Evolutionary conservation across 176 grass and related monocot genomes (phyloP), one percentile per base, ranked within the genome.

Genomic region (Carex cristatella): DNA sequence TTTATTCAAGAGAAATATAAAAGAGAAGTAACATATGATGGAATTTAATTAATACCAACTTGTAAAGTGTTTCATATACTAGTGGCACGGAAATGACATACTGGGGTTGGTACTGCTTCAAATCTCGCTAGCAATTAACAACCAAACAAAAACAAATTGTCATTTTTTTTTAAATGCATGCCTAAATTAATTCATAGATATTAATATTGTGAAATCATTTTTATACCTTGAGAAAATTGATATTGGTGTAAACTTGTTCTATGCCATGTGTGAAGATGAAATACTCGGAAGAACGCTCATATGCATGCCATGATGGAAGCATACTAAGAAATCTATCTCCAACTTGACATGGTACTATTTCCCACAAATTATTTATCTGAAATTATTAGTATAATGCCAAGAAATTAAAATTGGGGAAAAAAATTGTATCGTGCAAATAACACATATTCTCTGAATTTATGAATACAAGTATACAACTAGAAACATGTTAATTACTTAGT

Each of bases 61-160:
- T 98, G 89, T 98, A 95, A 67, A 98, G 88, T 68, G 93, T 98
- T 89, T 98, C 95, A 89, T 92, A 98, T 32, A 98, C 93, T 88
- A 95, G 61, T 48, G 95, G 95, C 59, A 98, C 93, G 38, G 93
- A 95, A 87, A 98, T 79, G 74, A 98, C 59, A 65, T 89, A 98
- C 4, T 93, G 92, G 59, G 95, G 95, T 92, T 93, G 89, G 83
- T 93, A 93, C 10, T 40, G 84, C 85, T 98, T 89, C 91, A 98
- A 93, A 92, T 98, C 95, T 86, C 93, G 87, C 95, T 98, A 93
- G 81, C 67, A 89, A 89, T 86, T 77, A 92, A 86, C 66, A 91
- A 87, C 70, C 65, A 94, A 87, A 67, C 80, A 70, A 77, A 23
- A 40, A 65, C 27, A 38, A 5, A 91, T 30, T 32, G 56, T 28